Conservation (phyloP, 163 green algal genomes). For the Chlamydomonas reinhardtii region DNA sequence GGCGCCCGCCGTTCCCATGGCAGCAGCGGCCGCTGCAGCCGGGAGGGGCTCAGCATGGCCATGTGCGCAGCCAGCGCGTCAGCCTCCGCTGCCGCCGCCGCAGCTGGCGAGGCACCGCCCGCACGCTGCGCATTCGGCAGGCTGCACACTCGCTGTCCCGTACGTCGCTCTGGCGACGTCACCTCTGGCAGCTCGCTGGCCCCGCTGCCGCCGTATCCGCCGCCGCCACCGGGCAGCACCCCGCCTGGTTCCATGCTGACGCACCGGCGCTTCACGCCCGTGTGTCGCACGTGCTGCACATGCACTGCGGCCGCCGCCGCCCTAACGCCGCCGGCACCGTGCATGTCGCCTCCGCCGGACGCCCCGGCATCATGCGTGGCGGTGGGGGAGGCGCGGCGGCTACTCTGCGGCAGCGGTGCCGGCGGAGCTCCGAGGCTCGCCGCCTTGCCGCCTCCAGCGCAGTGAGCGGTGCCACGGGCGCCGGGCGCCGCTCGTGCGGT, state of each 20-base stretch:
- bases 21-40: background rate
- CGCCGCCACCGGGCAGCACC: background rate
- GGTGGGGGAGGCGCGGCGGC: too few relatives aligned
- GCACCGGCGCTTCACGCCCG: slow-evolving; percentile 16
- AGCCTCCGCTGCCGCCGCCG: background rate
- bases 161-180: slow-evolving; percentile 25
- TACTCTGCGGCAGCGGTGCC: too few relatives aligned
- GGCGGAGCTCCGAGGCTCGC: too few relatives aligned
- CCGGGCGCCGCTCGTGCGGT: too few relatives aligned
- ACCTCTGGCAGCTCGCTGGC: background rate
- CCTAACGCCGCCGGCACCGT: too few relatives aligned
- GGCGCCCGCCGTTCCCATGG: background rate
- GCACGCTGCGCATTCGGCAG: too few relatives aligned
- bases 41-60: slow-evolving; percentile 16
- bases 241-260: background rate
- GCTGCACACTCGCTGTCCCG: background rate
- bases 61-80: background rate
- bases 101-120: background rate
- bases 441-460: too few relatives aligned
- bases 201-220: background rate
- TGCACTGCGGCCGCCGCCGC: too few relatives aligned
- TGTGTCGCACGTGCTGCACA: too few relatives aligned
- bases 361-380: too few relatives aligned
- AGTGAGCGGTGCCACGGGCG: too few relatives aligned
- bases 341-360: too few relatives aligned